A percentile compares a stretch with the other conserved stretches of the same genome.
These are phyloP conservation scores for Colletotrichum nymphaeae DNA, from an alignment of 2,329 filamentous ascomycete genomes.

Conservation along the genomic window DNA sequence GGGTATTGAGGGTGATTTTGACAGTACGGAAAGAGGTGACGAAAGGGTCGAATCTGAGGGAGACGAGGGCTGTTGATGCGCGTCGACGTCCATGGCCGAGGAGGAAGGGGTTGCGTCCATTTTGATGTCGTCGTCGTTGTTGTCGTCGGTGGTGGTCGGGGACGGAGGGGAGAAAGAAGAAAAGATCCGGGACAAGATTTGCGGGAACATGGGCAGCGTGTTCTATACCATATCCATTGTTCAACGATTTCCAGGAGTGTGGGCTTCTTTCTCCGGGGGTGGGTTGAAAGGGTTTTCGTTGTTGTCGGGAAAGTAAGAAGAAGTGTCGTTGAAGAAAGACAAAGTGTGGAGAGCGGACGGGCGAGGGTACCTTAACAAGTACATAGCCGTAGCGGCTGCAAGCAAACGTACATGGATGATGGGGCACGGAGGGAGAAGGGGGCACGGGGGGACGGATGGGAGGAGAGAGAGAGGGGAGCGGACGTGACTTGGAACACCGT, in stretches of 20 bases:
- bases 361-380: conserved; percentile 36
- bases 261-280: conserved; percentile 15
- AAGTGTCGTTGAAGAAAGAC: conserved; percentile 37
- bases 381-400: conserved; percentile 20
- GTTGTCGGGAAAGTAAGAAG: conserved; percentile 20
- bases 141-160: conserved; percentile 5
- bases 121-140: conserved; percentile 11
- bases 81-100: conserved; percentile 33
- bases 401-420: conserved; percentile 32
- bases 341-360: conserved; percentile 34
- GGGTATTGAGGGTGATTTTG: conserved; percentile 63
- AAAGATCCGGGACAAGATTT: conserved; percentile 10
- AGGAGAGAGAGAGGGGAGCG: conserved; percentile 11
- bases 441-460: conserved; percentile 1
- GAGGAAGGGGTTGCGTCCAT: conserved; percentile 25
- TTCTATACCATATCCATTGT: conserved; percentile 36
- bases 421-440: conserved; percentile 5
- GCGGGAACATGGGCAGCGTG: conserved; percentile 26
- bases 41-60: conserved; percentile 56
- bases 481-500: conserved; percentile 27
- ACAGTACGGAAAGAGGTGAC: conserved; percentile 66
- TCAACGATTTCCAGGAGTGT: neutral
- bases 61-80: conserved; percentile 18
- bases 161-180: conserved; percentile 11
- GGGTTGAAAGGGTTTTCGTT: conserved; percentile 34